Conservation (phyloP, 2,329 filamentous ascomycete genomes). For the Scytalidium sp. region DNA sequence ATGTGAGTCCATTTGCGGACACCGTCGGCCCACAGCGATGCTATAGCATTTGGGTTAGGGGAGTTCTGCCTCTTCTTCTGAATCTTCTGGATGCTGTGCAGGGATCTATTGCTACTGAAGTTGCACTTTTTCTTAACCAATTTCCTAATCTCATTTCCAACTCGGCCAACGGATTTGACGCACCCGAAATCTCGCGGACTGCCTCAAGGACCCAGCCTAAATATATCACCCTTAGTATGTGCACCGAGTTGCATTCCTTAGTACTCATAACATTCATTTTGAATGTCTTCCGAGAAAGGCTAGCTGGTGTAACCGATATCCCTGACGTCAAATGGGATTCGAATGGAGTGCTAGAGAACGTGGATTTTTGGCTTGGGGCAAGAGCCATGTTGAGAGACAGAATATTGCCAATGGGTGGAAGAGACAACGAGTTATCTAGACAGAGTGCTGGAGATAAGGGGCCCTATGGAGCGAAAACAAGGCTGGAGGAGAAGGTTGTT, state of each 20-base stretch:
- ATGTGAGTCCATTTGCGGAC: slow-evolving; percentile 76
- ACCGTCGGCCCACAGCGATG: slow-evolving; percentile 66
- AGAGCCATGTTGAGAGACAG: slow-evolving; percentile 67
- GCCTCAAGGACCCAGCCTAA: slow-evolving; percentile 45
- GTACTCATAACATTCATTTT: slow-evolving; percentile 74
- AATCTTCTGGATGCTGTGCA: slow-evolving; percentile 85
- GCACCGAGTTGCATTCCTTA: slow-evolving; percentile 76
- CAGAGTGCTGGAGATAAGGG: slow-evolving; percentile 32
- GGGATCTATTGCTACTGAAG: slow-evolving; percentile 76
- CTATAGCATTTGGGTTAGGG: slow-evolving; percentile 87
- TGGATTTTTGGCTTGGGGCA: slow-evolving; percentile 76
- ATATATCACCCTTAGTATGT: slow-evolving; percentile 69
- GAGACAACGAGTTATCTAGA: slow-evolving; percentile 62
- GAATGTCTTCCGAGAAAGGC: slow-evolving; percentile 56
- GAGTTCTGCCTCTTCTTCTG: slow-evolving; percentile 81
- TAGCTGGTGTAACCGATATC: slow-evolving; percentile 67
- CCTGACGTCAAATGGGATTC: slow-evolving; percentile 74
- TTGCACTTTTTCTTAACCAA: slow-evolving; percentile 83
- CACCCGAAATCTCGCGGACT: slow-evolving; percentile 50
- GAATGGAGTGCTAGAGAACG: slow-evolving; percentile 69
- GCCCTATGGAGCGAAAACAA: slow-evolving; percentile 37
- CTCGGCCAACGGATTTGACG: slow-evolving; percentile 69
- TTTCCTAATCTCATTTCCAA: slow-evolving; percentile 77
- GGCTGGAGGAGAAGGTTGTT: slow-evolving; percentile 74
- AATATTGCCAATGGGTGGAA: slow-evolving; percentile 68